A percentile compares a stretch with the other conserved stretches of the same genome.
Conservation (phyloP, 225 moss, liverwort and hornwort genomes). For the Physcomitrellopsis africana region DNA sequence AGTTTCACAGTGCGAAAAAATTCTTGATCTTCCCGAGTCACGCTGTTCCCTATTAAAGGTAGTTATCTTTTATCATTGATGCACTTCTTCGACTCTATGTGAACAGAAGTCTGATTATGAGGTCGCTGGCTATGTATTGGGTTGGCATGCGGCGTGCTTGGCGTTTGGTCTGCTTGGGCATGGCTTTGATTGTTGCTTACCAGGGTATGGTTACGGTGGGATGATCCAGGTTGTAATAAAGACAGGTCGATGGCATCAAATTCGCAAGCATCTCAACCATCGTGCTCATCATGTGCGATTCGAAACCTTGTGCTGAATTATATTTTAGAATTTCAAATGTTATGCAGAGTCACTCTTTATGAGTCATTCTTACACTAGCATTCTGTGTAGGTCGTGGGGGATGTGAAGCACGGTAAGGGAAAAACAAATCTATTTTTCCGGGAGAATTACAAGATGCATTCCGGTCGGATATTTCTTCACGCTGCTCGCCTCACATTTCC, state of each 20-base stretch:
- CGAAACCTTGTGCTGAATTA: not conserved
- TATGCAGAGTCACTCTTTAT: not conserved
- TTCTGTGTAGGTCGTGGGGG: conserved; percentile 60
- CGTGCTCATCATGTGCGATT: conserved; percentile 62
- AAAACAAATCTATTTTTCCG: conserved; percentile 59
- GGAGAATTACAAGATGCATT: conserved; percentile 59
- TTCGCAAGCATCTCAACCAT: conserved; percentile 84
- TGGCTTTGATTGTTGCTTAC: not conserved
- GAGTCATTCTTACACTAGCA: not conserved
- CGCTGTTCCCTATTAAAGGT: conserved; percentile 75
- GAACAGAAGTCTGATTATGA: not conserved
- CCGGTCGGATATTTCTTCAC: conserved; percentile 65
- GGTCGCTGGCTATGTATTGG: not conserved
- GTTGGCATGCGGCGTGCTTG: not conserved
- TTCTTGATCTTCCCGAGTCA: conserved; percentile 68
- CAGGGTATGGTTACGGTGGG: not conserved
- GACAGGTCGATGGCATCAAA: conserved; percentile 78
- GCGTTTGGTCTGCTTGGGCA: not conserved
- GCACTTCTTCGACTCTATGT: not conserved
- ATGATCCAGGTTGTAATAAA: conserved; percentile 58
- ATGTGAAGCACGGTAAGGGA: conserved; percentile 71
- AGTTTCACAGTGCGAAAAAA: conserved; percentile 57
- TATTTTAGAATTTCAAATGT: not conserved
- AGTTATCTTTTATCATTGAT: not conserved
- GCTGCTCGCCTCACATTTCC: conserved; percentile 57